Percentiles rank a stretch among this genome's conserved stretches.
Evolutionary conservation across 805 yeast genomes (phyloP).

Genomic region (Yamadazyma akitaensis): DNA sequence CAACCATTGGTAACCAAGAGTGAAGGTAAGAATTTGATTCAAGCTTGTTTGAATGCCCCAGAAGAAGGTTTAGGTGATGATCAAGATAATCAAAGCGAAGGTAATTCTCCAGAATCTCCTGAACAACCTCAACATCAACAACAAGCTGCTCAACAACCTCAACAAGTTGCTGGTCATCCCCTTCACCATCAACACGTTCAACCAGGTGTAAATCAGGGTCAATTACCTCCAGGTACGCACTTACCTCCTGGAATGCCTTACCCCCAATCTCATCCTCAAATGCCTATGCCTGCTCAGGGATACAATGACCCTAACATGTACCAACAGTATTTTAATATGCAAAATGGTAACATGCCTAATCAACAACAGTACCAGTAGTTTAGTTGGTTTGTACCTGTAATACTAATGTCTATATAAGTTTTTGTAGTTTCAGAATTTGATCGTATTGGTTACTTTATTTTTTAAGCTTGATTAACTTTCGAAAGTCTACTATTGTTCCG

Average conservation of each 20-base stretch:
- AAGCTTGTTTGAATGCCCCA: conserved; percentile 97
- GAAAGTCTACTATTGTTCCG: no score
- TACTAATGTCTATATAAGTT: background rate
- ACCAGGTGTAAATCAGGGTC: conserved; percentile 22
- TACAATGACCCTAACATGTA: conserved; percentile 57
- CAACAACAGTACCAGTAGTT: conserved; percentile 54
- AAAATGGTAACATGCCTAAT: conserved; percentile 45
- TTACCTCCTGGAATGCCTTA: conserved; percentile 46
- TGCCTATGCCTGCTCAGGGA: conserved; percentile 45
- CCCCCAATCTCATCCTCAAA: conserved; percentile 32
- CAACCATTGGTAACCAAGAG: conserved; percentile 97
- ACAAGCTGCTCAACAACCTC: conserved; percentile 20
- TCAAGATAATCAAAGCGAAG: conserved; percentile 52
- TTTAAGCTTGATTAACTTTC: background rate
- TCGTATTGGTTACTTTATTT: no score
- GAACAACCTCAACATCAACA: conserved; percentile 28
- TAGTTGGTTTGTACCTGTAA: background rate
- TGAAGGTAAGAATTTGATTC: conserved; percentile 95
- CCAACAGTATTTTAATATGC: conserved; percentile 60
- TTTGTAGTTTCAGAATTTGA: background rate
- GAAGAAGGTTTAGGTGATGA: conserved; percentile 73
- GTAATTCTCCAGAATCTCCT: conserved; percentile 39
- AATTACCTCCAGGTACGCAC: conserved; percentile 38
- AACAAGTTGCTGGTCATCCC: conserved; percentile 16
- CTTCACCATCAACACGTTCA: conserved; percentile 28